phyloP scores from a whole-genome alignment of 768 basidiomycete genomes.

The Boletus rubroflammeus region DNA sequence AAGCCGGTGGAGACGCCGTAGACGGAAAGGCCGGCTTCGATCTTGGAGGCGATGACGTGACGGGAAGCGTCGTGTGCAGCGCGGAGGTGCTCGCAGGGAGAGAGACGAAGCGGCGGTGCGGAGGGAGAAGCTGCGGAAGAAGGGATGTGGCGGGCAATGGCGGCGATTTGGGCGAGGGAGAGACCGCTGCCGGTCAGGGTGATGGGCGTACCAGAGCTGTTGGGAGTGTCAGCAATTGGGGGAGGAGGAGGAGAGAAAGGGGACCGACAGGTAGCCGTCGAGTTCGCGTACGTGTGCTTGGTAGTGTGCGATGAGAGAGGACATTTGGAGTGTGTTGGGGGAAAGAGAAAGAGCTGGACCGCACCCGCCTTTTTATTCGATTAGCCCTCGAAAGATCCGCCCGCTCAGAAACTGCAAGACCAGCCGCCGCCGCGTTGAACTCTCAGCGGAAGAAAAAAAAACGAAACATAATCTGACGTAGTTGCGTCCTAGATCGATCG shows the following conservation, averaged over 20 bases:
- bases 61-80: constrained; percentile 61
- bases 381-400: constrained; percentile 14
- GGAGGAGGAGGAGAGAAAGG: background rate
- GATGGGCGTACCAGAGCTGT: constrained; percentile 62
- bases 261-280: constrained; percentile 57
- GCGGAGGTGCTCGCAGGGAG: constrained; percentile 31
- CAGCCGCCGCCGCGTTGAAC: no score
- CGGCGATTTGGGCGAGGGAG: constrained; percentile 75
- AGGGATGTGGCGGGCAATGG: constrained; percentile 56
- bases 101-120: constrained; percentile 22
- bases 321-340: background rate
- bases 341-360: background rate
- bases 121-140: constrained; percentile 40
- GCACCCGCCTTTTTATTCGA: constrained; percentile 7
- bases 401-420: no score
- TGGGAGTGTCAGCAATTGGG: background rate
- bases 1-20: constrained; percentile 87
- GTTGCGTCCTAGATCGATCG: no score
- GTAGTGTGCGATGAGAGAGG: constrained; percentile 50
- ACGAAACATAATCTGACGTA: no score
- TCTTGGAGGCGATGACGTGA: constrained; percentile 60
- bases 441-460: no score
- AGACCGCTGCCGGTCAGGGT: constrained; percentile 66
- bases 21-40: constrained; percentile 63
- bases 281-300: constrained; percentile 59